Base-by-base conservation (phyloP, 176 grass and related monocot genomes). In the Stipa capillata region DNA sequence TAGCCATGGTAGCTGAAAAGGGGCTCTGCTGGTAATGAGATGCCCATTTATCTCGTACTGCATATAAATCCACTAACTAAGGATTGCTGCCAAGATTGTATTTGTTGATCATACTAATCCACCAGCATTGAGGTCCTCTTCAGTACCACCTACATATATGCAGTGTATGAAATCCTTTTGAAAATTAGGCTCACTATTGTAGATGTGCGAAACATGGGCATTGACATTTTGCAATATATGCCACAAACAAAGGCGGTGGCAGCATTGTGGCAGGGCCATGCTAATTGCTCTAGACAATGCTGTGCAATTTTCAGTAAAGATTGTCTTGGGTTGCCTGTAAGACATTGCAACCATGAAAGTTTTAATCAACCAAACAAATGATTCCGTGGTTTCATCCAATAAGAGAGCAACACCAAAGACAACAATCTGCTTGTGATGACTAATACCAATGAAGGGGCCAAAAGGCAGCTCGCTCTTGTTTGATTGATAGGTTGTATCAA, bases 381-480 rank as follows among this genome's bases (percentile, higher is more conserved):
- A 79, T 74, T 92, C 69, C 13, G 83, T 79, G 35, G 88, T 86
- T 80, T 90, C 88, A 40, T 86, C 88, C 66, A 90, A 86, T 27
- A 90, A 74, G 29, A 90, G 72, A 83, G 83, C 79, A 79, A 65
- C 62, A 56, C 88, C 88, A 45, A 90, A 86, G 24, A 86, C 44
- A 32, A 74, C 65, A 82, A 83, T 58, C 66, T 90, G 83, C 43
- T 79, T 90, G 79, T 90, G 79, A 83, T 79, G 57, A 67, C 78
- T 90, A 61, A 90, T 86, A 49, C 88, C 88, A 78, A 86, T 11
- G 53, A 90, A 86, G 31, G 74, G 60, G 11, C 79, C 83, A 66
- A 86, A 79, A 21, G 78, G 73, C 48, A 90, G 20, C 27, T 90
- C 79, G 21, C 59, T 86, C 44, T 83, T 89, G 67, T 74, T 86